A percentile compares a stretch with the other conserved stretches of the same genome.
Conservation (phyloP, 2,329 filamentous ascomycete species). For the Ophiostoma tasmaniense region DNA sequence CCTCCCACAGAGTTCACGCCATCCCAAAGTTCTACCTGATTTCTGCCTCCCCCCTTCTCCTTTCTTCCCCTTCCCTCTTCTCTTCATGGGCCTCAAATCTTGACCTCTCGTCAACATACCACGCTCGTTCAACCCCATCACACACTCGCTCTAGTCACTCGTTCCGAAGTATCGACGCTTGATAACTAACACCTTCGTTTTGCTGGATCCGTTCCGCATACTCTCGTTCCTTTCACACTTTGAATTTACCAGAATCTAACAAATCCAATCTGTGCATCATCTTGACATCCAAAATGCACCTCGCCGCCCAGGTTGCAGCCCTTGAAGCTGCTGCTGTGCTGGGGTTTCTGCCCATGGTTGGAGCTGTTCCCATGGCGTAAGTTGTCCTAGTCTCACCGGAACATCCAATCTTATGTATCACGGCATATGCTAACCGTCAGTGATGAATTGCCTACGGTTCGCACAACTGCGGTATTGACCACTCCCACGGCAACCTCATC, state of each 20-base stretch:
- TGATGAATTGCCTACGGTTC: background rate
- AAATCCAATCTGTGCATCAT: background rate
- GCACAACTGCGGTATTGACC: background rate
- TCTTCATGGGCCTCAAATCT: background rate
- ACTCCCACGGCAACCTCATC: too few relatives aligned
- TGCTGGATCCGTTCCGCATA: background rate
- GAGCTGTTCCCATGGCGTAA: slow-evolving; percentile 4
- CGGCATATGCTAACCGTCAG: background rate
- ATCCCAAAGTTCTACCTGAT: background rate
- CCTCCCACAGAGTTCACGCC: background rate
- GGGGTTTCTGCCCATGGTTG: background rate
- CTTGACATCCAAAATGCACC: slow-evolving; percentile 1
- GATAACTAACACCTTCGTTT: background rate
- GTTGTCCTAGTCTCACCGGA: background rate
- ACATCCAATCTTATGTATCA: background rate
- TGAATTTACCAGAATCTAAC: background rate
- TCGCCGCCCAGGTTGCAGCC: background rate
- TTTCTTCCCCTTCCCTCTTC: background rate
- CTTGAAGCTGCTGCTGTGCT: background rate
- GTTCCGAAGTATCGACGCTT: background rate
- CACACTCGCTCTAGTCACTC: background rate
- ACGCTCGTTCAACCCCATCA: background rate
- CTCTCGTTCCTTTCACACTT: background rate
- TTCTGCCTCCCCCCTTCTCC: background rate
- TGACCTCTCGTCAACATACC: background rate